Evolutionary conservation across 257 asterid genomes (phyloP).

Genomic region (Solanum tacnaense): DNA sequence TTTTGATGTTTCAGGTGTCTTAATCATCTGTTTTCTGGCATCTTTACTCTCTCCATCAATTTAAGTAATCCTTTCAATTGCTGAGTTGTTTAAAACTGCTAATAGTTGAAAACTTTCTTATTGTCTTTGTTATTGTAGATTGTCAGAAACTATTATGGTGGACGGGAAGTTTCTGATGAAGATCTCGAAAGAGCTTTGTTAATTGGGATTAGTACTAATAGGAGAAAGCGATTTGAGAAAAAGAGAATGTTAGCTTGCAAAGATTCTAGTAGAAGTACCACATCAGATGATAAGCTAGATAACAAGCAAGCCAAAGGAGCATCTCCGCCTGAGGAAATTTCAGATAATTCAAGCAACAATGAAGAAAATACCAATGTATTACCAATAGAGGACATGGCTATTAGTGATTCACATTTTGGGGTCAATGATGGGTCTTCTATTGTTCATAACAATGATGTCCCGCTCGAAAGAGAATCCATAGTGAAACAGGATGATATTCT

Average conservation of each 20-base stretch:
- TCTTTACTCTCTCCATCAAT: neutral
- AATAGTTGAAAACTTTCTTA: neutral
- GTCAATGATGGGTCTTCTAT: conserved; percentile 4
- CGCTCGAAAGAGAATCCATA: neutral
- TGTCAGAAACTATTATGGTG: conserved; percentile 73
- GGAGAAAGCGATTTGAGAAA: conserved; percentile 65
- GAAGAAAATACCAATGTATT: conserved; percentile 17
- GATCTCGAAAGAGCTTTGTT: conserved; percentile 81
- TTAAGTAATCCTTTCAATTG: neutral
- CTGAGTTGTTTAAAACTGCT: neutral
- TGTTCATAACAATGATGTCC: conserved; percentile 5
- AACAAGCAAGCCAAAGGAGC: conserved; percentile 4
- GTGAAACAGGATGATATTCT: neutral
- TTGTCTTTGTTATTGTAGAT: conserved; percentile 30
- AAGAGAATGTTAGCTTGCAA: conserved; percentile 40
- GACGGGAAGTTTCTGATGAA: conserved; percentile 66
- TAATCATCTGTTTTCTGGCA: neutral
- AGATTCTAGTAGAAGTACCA: conserved; percentile 16
- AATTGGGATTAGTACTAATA: conserved; percentile 85
- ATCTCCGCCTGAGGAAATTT: neutral
- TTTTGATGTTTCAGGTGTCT: neutral
- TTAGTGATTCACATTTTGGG: conserved; percentile 2
- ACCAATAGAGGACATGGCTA: conserved; percentile 5
- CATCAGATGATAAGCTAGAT: conserved; percentile 3
- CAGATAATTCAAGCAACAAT: conserved; percentile 12